Base-by-base conservation (phyloP, 2,329 filamentous ascomycete genomes). In the Ophiostoma fasciatum region DNA sequence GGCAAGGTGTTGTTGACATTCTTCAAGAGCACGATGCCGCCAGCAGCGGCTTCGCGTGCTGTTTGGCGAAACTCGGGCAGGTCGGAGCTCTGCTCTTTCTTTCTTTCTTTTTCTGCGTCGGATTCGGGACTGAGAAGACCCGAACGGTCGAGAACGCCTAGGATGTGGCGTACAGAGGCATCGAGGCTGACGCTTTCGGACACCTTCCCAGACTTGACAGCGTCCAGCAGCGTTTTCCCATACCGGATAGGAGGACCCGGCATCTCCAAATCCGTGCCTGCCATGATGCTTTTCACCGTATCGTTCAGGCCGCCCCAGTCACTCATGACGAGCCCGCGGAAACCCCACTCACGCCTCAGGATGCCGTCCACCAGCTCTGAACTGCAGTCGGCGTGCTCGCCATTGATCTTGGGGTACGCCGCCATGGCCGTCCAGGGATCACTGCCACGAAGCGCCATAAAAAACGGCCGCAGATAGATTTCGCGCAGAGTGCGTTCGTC, bases 381-480 rank as follows among this genome's bases (percentile, higher is more conserved):
- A 44, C 74, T 69, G 61, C 69, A 65, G 42, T 71, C 68, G 14
- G 68, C 66, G 45, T 75, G 71, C 7, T 67, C 52, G 5, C 75
- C 74, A 49, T 80, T 80, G 46, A 80, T 54, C 22, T 75, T 58
- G 46, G 79, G 79, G 49, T 80, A 81, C 2, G 73, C 72, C 4
- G 70, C 67, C 75, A 81, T 81, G 28, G 79, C 52, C 7, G 74
- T 74, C 73, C 74, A 77, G 3, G 76, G 74, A 38, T 78, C 74
- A n/a, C n/a, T n/a, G 14, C 74, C 71, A 44, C 74, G 62, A 28
- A 82, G 61, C 1, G 76, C 75, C 48, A 82, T 79, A 55, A 82
- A 75, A 43, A 83, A 83, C 0, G 78, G 78, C 32, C 74, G 71
- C 14, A 83, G 66, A 44, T 82, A 83, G 1, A 83, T 60, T 49